A percentile compares a stretch with the other conserved stretches of the same genome.
phyloP scores from a whole-genome alignment of 495 filamentous ascomycete genomes.

The Lasiosphaeria miniovina region DNA sequence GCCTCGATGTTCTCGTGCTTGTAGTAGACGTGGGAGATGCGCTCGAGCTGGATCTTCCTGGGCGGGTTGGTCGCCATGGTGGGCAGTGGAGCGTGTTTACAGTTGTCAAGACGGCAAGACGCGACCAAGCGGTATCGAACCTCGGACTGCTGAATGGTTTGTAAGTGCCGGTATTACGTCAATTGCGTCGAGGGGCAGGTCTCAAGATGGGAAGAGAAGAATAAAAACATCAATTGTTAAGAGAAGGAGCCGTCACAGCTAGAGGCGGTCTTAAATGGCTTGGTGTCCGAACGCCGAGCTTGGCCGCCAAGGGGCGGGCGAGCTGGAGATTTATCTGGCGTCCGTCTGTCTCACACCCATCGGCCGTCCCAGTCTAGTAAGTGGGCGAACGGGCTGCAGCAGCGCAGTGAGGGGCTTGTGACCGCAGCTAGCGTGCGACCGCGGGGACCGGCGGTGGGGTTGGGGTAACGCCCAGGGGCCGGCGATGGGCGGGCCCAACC shows the following conservation, averaged over 20 bases:
- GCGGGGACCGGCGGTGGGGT: too few species aligned
- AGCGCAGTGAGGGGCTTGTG: too few species aligned
- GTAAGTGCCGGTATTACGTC: too few species aligned
- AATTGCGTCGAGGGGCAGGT: not conserved
- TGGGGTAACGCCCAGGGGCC: too few species aligned
- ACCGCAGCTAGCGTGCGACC: too few species aligned
- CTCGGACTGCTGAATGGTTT: too few species aligned
- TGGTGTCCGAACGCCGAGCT: not conserved
- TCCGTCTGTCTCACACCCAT: not conserved
- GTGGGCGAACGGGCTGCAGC: too few species aligned
- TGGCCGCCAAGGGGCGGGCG: not conserved
- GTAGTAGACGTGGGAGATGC: slow-evolving; percentile 57
- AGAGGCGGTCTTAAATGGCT: not conserved
- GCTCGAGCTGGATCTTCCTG: slow-evolving; percentile 51
- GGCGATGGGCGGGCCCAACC: too few species aligned
- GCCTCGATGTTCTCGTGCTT: slow-evolving; percentile 49
- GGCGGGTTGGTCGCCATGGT: slow-evolving; percentile 28
- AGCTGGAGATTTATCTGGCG: not conserved
- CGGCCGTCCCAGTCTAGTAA: too few species aligned
- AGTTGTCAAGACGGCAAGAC: too few species aligned
- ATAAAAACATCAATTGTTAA: not conserved
- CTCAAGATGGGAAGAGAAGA: not conserved
- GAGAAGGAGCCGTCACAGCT: not conserved
- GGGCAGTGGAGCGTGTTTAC: not conserved
- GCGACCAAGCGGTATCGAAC: too few species aligned